phyloP scores from a whole-genome alignment of 2,329 filamentous ascomycete species.

The Coniochaeta sp. region DNA sequence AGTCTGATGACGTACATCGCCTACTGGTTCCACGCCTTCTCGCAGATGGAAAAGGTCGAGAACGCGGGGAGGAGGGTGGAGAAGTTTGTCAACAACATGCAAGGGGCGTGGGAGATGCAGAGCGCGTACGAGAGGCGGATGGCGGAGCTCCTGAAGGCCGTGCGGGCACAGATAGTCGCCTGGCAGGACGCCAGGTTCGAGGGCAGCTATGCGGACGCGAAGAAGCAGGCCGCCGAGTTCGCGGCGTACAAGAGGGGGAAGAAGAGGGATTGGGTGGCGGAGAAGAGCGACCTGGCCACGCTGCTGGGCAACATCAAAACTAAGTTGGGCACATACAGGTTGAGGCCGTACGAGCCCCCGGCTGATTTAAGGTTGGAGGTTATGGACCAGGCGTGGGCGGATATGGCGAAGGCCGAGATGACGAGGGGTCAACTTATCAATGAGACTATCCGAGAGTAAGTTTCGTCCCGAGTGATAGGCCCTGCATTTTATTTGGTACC shows the following conservation, averaged over 20 bases:
- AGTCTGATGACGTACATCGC: conserved; percentile 99
- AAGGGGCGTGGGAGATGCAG: conserved; percentile 99
- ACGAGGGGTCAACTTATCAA: conserved; percentile 89
- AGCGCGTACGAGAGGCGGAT: conserved; percentile 90
- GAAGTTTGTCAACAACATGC: conserved; percentile 98
- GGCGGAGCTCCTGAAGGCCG: conserved; percentile 69
- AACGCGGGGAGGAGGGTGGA: conserved; percentile 94
- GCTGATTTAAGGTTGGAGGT: conserved; percentile 73
- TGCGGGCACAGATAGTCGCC: conserved; percentile 61
- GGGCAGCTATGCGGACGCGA: conserved; percentile 88
- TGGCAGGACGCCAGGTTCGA: conserved; percentile 82
- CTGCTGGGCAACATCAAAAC: conserved; percentile 98
- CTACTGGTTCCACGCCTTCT: conserved; percentile 99
- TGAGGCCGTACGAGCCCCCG: conserved; percentile 87
- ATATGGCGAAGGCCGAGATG: conserved; percentile 76
- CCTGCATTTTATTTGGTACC: conserved; percentile 1
- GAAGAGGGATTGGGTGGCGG: conserved; percentile 93
- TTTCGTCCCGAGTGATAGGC: conserved; percentile 8
- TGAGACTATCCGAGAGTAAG: conserved; percentile 90
- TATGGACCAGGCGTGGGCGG: conserved; percentile 75
- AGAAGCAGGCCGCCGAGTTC: conserved; percentile 75
- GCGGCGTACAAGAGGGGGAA: conserved; percentile 81
- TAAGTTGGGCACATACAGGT: conserved; percentile 88
- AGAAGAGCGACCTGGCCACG: conserved; percentile 92
- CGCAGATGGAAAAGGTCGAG: conserved; percentile 96